These are phyloP conservation scores for Infundibulicybe gibba DNA, from an alignment of 768 basidiomycete genomes.

Conservation along the genomic window DNA sequence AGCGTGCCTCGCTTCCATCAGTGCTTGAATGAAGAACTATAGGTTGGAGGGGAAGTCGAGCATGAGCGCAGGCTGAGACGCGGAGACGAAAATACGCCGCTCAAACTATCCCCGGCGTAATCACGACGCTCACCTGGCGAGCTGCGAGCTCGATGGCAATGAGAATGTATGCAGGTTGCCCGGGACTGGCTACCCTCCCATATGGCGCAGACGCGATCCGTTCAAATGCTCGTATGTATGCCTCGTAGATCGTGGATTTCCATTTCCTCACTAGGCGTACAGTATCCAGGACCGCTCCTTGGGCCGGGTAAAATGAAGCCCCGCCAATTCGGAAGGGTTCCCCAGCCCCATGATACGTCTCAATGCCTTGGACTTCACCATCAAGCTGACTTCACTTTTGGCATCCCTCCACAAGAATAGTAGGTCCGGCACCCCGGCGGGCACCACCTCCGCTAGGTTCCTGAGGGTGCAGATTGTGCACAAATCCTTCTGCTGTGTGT, in stretches of 20 bases:
- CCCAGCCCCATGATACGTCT: constrained; percentile 14
- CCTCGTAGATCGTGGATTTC: constrained; percentile 34
- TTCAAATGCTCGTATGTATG: constrained; percentile 34
- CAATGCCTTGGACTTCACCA: constrained; percentile 22
- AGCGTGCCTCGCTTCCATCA: too few species aligned
- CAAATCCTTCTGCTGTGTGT: constrained; percentile 9
- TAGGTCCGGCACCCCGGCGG: constrained; percentile 19
- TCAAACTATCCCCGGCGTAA: too few species aligned
- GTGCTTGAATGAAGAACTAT: too few species aligned
- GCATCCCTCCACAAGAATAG: constrained; percentile 32
- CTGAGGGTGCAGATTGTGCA: constrained; percentile 26
- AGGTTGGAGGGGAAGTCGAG: too few species aligned
- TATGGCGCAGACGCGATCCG: constrained; percentile 21
- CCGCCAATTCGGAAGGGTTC: constrained; percentile 39
- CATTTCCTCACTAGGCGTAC: constrained; percentile 29
- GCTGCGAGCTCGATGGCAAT: too few species aligned
- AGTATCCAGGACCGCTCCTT: constrained; percentile 27
- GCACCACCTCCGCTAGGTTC: constrained; percentile 22
- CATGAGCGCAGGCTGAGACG: too few species aligned
- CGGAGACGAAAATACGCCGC: too few species aligned
- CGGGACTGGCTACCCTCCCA: background rate
- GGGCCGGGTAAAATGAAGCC: constrained; percentile 26
- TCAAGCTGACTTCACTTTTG: constrained; percentile 17
- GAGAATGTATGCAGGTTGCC: too few species aligned
- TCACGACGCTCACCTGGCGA: too few species aligned